phyloP scores from a whole-genome alignment of 495 filamentous ascomycete genomes.

The Talaromyces liani region DNA sequence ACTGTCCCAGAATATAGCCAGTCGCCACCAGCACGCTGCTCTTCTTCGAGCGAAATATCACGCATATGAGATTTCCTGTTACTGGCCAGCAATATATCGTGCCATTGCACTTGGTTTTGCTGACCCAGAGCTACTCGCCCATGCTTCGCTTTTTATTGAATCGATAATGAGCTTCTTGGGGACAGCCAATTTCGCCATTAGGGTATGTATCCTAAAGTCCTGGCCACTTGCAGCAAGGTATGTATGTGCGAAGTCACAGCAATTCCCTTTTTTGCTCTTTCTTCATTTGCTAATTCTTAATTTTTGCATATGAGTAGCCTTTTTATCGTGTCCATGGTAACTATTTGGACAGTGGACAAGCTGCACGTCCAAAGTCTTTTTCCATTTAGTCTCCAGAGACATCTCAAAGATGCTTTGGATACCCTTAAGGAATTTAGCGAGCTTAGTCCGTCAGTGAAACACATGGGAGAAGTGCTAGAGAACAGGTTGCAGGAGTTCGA shows the following conservation, averaged over 20 bases:
- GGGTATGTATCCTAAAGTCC: constrained; percentile 1
- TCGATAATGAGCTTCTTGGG: constrained; percentile 4
- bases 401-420: not conserved
- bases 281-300: not conserved
- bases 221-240: constrained; percentile 3
- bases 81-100: constrained; percentile 3
- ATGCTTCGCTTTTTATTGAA: not conserved
- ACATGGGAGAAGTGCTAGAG: constrained; percentile 9
- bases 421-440: constrained; percentile 3
- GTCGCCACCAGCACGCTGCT: constrained; percentile 1
- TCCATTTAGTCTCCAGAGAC: not conserved
- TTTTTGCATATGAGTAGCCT: not conserved
- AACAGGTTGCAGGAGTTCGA: constrained; percentile 7
- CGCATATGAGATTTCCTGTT: not conserved
- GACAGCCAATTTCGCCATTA: not conserved
- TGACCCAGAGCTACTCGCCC: not conserved
- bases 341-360: constrained; percentile 2
- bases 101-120: constrained; percentile 1
- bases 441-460: not conserved
- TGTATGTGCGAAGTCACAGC: not conserved
- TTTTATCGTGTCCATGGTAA: constrained; percentile 5
- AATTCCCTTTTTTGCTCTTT: not conserved
- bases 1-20: constrained; percentile 1
- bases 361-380: not conserved
- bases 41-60: constrained; percentile 7